These are phyloP conservation scores for Puccinellia tenuiflora DNA, from an alignment of 176 grass and related monocot species.

Conservation along the genomic window DNA sequence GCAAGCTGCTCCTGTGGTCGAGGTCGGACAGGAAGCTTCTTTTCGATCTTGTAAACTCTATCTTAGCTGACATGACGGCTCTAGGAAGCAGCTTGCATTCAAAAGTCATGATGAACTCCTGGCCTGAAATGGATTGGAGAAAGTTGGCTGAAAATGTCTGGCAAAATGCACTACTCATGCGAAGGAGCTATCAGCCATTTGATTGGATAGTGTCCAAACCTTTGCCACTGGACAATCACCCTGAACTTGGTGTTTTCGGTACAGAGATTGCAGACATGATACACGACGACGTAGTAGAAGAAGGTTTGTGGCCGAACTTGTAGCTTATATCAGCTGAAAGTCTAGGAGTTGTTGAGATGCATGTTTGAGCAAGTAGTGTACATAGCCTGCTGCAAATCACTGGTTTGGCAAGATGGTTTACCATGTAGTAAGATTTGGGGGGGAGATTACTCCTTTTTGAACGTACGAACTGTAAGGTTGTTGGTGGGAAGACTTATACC, in stretches of 20 bases:
- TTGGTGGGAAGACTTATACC: background rate
- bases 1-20: constrained; percentile 42
- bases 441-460: background rate
- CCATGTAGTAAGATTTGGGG: background rate
- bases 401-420: constrained; percentile 36
- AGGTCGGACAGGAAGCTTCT: constrained; percentile 60
- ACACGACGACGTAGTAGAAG: constrained; percentile 36
- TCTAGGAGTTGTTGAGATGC: background rate
- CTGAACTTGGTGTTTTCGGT: constrained; percentile 19
- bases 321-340: background rate
- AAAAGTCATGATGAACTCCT: constrained; percentile 17
- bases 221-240: constrained; percentile 19
- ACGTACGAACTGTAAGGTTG: background rate
- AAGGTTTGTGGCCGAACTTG: constrained; percentile 19
- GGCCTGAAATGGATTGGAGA: background rate
- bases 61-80: constrained; percentile 34
- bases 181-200: constrained; percentile 1
- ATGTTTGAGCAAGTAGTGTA: constrained; percentile 11
- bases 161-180: constrained; percentile 20
- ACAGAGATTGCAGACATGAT: constrained; percentile 37
- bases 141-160: constrained; percentile 36
- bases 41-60: constrained; percentile 51
- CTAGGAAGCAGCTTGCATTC: constrained; percentile 14
- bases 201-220: constrained; percentile 24
- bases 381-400: constrained; percentile 24